A percentile compares a stretch with the other conserved stretches of the same genome.
phyloP scores from a whole-genome alignment of 768 basidiomycete genomes.

The Sarcodon aspratus region DNA sequence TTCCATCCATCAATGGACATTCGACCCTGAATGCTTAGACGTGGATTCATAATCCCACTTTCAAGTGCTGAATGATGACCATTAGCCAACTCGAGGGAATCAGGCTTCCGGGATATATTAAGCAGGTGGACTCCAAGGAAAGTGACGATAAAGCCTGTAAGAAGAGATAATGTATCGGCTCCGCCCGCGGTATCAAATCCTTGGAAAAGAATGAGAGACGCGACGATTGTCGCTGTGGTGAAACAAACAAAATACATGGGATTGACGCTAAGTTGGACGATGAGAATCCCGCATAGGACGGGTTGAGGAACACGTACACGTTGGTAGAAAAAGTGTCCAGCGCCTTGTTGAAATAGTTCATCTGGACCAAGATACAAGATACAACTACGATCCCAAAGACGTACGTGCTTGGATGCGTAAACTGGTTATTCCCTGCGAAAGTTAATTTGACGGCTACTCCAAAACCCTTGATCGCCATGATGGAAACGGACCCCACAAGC shows the following conservation, averaged over 20 bases:
- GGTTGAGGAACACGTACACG: constrained; percentile 49
- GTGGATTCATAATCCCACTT: constrained; percentile 61
- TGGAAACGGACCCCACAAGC: constrained; percentile 88
- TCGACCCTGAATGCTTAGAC: constrained; percentile 72
- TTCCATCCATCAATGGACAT: constrained; percentile 74
- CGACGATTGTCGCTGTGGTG: constrained; percentile 84
- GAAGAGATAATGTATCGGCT: constrained; percentile 74
- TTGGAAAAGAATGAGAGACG: constrained; percentile 93
- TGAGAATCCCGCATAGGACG: not conserved
- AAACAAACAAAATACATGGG: constrained; percentile 98
- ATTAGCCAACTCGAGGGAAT: constrained; percentile 27
- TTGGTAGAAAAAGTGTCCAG: constrained; percentile 95
- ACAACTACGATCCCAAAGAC: constrained; percentile 79
- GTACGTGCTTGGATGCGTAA: constrained; percentile 92
- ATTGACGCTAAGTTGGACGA: constrained; percentile 56
- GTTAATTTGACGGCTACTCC: constrained; percentile 96
- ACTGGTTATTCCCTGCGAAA: constrained; percentile 87
- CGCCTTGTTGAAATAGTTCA: constrained; percentile 98
- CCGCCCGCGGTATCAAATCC: constrained; percentile 87
- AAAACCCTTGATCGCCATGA: constrained; percentile 99
- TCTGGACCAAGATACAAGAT: constrained; percentile 81
- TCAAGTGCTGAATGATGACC: constrained; percentile 45
- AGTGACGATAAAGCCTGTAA: constrained; percentile 85
- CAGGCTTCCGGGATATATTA: constrained; percentile 60
- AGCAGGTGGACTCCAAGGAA: constrained; percentile 97